These are phyloP conservation scores for Blastomyces parvus DNA, from an alignment of 2,329 filamentous ascomycete genomes.

Conservation along the genomic window DNA sequence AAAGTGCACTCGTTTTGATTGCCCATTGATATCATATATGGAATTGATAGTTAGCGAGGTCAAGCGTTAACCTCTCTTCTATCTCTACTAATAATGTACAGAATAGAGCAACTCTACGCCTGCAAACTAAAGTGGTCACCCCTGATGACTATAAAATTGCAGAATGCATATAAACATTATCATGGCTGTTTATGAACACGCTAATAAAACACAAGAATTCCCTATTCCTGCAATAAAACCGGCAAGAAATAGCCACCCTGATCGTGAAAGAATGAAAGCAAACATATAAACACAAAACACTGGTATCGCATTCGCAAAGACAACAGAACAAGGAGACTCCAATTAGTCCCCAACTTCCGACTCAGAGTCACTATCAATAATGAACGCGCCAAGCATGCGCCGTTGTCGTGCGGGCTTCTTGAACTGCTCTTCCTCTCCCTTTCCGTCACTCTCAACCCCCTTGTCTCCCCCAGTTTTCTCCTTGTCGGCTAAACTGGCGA, in stretches of 20 bases:
- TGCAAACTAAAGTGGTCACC: neutral
- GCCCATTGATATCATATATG: too few species aligned
- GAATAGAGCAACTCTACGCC: neutral
- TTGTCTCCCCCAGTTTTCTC: neutral
- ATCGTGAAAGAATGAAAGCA: neutral
- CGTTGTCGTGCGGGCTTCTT: conserved; percentile 26
- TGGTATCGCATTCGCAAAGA: neutral
- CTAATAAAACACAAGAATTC: neutral
- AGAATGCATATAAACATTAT: neutral
- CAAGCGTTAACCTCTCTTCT: too few species aligned
- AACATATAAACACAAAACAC: neutral
- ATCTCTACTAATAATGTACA: too few species aligned
- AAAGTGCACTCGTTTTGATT: too few species aligned
- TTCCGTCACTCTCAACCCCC: conserved; percentile 14
- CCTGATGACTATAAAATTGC: neutral
- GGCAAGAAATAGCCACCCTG: too few species aligned
- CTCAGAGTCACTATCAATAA: conserved; percentile 38
- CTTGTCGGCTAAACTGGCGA: neutral
- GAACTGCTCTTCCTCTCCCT: conserved; percentile 26
- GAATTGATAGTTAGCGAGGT: too few species aligned
- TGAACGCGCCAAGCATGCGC: conserved; percentile 30
- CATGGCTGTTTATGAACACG: neutral
- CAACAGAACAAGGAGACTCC: neutral
- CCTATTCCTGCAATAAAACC: neutral
- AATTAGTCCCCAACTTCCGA: conserved; percentile 13